Evolutionary conservation across 2,329 filamentous ascomycete genomes (phyloP), one percentile per base, ranked within the genome.

Genomic region (Sclerotinia subarctica): DNA sequence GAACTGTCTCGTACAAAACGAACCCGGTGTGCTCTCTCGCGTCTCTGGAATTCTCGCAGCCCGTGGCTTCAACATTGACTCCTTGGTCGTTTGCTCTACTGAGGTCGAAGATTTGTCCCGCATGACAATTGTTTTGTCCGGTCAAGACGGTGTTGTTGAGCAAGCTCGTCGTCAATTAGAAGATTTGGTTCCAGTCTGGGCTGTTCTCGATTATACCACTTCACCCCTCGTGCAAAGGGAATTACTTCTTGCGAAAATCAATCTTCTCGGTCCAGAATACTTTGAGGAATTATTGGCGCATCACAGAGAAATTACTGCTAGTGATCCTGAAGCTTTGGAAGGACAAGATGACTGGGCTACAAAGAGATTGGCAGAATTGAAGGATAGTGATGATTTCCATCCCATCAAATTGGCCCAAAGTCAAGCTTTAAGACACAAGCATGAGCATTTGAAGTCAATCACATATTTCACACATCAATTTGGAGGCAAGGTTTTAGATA

Each of bases 31-130:
- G 68, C 85, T 99, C 69, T 98, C 94, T 64, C 93, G 95, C 70
- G 92, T 99, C 13, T 98, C 95, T 0, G 95, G 95, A 67, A 98
- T 99, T 77, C 85, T 99, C 46, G 95, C 95, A 17, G 95, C 95
- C 54, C 88, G 95, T 69, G 95, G 95, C 73, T 99, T 99, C 88
- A 99, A 99, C 84, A 99, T 99, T 77, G 95, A 99, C 85, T 96
- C 92, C 66, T 84, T 99, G 72, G 95, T 99, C 67, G 95, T 99
- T 70, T 99, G 95, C 84, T 95, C 92, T 81, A 99, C 95, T 71
- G 95, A 99, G 81, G 94, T 99, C 35, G 92, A 94, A 75, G 95
- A 99, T 77, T 85, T 99, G 65, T 97, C 93, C 46, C 93, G 95
- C 78, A 99, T 99, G 95, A 99, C 95, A 68, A 98, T 99, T 77